Base-by-base conservation (phyloP, 352 stramenopile species). In the Peronospora destructor region DNA sequence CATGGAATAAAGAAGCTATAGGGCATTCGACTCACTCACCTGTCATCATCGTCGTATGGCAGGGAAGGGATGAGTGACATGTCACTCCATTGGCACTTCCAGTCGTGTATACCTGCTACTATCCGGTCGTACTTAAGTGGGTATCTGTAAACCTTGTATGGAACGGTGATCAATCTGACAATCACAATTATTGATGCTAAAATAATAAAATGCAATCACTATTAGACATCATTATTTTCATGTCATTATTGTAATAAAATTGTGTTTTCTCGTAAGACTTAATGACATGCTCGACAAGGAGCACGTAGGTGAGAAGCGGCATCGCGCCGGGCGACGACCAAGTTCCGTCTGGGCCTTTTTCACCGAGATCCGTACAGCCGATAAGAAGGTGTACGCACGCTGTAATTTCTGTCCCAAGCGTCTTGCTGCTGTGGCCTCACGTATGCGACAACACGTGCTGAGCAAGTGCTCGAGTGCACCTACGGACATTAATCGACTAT, bases 301-400 rank as follows among this genome's bases (percentile, higher is more conserved):
- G 32, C 39, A 16, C 6, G 46, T 52, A 6, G 34, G 53, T 28
- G 46, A 41, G 13, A 61, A 61, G 23, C 53, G 46, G 6, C 53
- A 46, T 17, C 57, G 57, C 21, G 33, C 54, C 0, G 73, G 73
- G 0, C 68, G 73, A 8, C 61, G 65, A 7, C 70, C 64, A 6
- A 74, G 67, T 37, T 47, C 61, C 30, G 70, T 81, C 14, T 81
- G 73, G 73, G 50, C 57, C 33, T 81, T 67, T 55, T 84, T 81
- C 56, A 56, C 54, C n/a, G 48, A 62, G 21, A 38, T 81, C 26
- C 66, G 63, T 40, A 75, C 61, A 21, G 52, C 64, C 34, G 49
- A 67, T 25, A 77, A 76, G 47, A 72, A 66, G 34, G 58, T 76
- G 13, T 68, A 84, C 19, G 73, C 73, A 17, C 45, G 54, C 26